phyloP scores from a whole-genome alignment of 192 early-diverging fungal genomes.

The Phycomyces blakesleeanus region DNA sequence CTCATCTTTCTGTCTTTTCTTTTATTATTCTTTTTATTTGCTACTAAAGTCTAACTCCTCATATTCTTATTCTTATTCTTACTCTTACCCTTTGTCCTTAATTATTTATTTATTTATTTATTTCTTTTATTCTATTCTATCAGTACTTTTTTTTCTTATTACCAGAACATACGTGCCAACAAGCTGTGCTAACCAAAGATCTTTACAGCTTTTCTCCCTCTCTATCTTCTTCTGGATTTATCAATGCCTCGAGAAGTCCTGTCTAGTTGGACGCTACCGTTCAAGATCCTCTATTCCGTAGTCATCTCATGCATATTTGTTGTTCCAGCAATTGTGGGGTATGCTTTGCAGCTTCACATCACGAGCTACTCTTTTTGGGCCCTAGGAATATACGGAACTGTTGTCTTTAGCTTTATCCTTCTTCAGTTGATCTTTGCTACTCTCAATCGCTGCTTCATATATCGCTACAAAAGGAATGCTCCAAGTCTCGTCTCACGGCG shows the following conservation, averaged over 20 bases:
- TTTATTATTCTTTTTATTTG: background rate
- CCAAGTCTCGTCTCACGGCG: background rate
- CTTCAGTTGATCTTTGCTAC: slow-evolving; percentile 35
- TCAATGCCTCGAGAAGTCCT: background rate
- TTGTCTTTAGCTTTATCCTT: slow-evolving; percentile 33
- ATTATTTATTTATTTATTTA: too few species aligned
- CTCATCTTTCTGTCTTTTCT: background rate
- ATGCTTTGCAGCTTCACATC: slow-evolving; percentile 21
- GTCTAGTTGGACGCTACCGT: slow-evolving; percentile 24
- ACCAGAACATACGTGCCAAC: background rate
- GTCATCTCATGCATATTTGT: slow-evolving; percentile 29
- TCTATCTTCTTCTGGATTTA: slow-evolving; percentile 1
- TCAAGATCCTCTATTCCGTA: slow-evolving; percentile 36
- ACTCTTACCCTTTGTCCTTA: too few species aligned
- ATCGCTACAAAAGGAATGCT: slow-evolving; percentile 8
- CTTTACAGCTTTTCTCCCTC: slow-evolving; percentile 3
- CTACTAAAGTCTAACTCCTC: background rate
- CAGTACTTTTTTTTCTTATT: too few species aligned
- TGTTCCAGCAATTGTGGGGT: slow-evolving; percentile 31
- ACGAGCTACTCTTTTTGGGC: slow-evolving; percentile 15
- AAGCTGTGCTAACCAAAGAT: background rate
- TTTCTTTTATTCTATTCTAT: too few species aligned
- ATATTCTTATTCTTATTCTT: background rate
- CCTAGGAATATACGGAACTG: slow-evolving; percentile 34
- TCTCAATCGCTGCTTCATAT: slow-evolving; percentile 21